Evolutionary conservation across 2,329 filamentous ascomycete genomes (phyloP).

Genomic region (Annulohypoxylon truncatum): DNA sequence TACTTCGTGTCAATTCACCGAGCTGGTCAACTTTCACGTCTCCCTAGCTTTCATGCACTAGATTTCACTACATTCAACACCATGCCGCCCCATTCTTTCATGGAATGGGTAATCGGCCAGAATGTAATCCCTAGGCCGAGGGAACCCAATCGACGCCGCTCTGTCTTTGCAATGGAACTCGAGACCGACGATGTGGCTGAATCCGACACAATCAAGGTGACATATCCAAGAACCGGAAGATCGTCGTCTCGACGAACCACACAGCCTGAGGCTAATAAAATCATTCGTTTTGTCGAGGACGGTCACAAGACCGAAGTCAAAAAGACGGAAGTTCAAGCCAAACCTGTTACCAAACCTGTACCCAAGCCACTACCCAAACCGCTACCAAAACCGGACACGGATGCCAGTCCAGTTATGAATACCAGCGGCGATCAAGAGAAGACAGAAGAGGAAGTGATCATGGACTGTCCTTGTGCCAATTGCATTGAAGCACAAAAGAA

Average conservation of each 20-base stretch:
- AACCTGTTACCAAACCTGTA: conserved; percentile 17
- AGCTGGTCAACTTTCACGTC: not conserved
- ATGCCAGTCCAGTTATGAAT: conserved; percentile 35
- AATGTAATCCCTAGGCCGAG: conserved; percentile 45
- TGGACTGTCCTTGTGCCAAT: conserved; percentile 51
- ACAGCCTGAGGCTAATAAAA: conserved; percentile 20
- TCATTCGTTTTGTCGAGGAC: conserved; percentile 34
- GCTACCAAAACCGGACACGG: conserved; percentile 25
- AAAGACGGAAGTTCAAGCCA: conserved; percentile 31
- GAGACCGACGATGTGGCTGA: conserved; percentile 65
- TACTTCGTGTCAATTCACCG: not conserved
- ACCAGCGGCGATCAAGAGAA: conserved; percentile 34
- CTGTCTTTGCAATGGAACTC: conserved; percentile 55
- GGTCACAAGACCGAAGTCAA: conserved; percentile 55
- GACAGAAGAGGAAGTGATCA: conserved; percentile 50
- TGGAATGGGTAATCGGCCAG: conserved; percentile 56
- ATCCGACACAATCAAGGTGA: conserved; percentile 60
- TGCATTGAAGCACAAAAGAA: conserved; percentile 47
- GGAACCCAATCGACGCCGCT: conserved; percentile 24
- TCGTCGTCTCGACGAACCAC: conserved; percentile 13
- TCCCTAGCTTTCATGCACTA: not conserved
- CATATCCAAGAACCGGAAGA: conserved; percentile 58
- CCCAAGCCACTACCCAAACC: conserved; percentile 7
- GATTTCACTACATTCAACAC: not conserved
- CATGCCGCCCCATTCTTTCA: conserved; percentile 55